A percentile compares a stretch with the other conserved stretches of the same genome.
phyloP scores from a whole-genome alignment of 108 stramenopile species.

The Pseudonitzschia multiseries region DNA sequence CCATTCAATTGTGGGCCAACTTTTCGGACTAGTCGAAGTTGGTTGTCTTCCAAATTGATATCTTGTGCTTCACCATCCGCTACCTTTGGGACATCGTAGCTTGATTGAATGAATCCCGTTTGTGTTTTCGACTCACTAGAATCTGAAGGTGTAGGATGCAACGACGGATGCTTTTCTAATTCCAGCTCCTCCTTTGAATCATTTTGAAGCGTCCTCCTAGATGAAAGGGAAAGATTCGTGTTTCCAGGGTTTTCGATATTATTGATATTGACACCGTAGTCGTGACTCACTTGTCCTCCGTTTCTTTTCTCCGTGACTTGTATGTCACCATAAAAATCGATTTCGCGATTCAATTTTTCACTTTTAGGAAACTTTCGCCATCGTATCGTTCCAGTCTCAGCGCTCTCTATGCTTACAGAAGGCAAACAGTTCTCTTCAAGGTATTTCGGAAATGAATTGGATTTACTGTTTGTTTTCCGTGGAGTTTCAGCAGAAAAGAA shows the following conservation, averaged over 20 bases:
- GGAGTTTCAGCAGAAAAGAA: background rate
- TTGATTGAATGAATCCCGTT: background rate
- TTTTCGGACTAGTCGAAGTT: slow-evolving; percentile 6
- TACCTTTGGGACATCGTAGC: background rate
- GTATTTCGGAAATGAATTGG: background rate
- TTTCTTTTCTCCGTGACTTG: background rate
- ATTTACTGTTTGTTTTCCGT: background rate
- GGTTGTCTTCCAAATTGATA: background rate
- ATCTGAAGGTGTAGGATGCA: background rate
- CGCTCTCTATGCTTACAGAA: slow-evolving; percentile 22
- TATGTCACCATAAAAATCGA: slow-evolving; percentile 9
- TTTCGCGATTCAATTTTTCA: background rate
- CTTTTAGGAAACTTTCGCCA: slow-evolving; percentile 24
- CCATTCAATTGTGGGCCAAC: slow-evolving; percentile 1
- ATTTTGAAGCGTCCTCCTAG: too few species aligned
- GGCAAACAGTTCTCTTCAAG: slow-evolving; percentile 16
- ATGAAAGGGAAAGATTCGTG: too few species aligned
- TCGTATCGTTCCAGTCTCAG: slow-evolving; percentile 22
- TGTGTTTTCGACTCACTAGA: background rate
- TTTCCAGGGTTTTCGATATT: too few species aligned
- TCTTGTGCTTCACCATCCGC: background rate
- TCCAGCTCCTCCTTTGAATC: too few species aligned
- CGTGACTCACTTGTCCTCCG: background rate
- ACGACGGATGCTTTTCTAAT: too few species aligned
- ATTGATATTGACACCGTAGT: too few species aligned